Base-by-base conservation (phyloP, 2,329 filamentous ascomycete genomes). In the Aspergillus ochraceoroseus region DNA sequence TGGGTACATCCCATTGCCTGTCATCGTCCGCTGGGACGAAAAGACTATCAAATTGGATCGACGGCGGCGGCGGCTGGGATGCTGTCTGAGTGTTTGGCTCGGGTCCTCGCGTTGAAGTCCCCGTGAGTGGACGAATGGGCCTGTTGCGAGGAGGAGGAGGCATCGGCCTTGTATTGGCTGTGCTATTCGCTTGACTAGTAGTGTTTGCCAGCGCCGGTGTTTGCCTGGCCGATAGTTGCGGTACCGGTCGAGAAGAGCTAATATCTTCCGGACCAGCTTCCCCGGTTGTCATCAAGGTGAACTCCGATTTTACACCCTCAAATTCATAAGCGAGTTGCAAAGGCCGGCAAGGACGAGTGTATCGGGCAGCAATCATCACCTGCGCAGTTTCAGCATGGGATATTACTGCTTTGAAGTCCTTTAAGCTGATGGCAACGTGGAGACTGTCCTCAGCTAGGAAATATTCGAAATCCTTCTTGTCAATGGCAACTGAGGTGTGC, bases 341-440 rank as follows among this genome's bases (percentile, higher is more conserved):
- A 3, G 79, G 79, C 19, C 76, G 70, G 22, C 70, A 76, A 3
- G 79, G 77, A 14, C 70, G 68, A 2, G 78, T 81, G 53, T 80
- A 82, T 39, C 68, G 70, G 22, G 77, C 77, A 25, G 70, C 74
- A 8, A 83, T 65, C 5, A 65, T 67, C 2, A 70, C 70, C 51
- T 73, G 72, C 20, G 79, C 63, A 1, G 75, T 75, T 46, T 80
- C 77, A 5, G 79, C 79, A 55, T 83, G 79, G 1, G 71, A 65
- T 15, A 82, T 75, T 17, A 80, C 76, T 5, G 79, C 74, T 54
- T 77, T 79, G 66, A 83, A 83, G 56, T 83, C 79, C 55, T 79
- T 82, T 41, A 81, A 72, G 52, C 71, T 79, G 48, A 81, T 80
- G 34, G 77, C 72, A 47, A 82, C 73, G 51, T 82, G 79, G 41